These are phyloP conservation scores for Lipomyces sp. DNA, from an alignment of 805 yeast genomes.

Conservation along the genomic window DNA sequence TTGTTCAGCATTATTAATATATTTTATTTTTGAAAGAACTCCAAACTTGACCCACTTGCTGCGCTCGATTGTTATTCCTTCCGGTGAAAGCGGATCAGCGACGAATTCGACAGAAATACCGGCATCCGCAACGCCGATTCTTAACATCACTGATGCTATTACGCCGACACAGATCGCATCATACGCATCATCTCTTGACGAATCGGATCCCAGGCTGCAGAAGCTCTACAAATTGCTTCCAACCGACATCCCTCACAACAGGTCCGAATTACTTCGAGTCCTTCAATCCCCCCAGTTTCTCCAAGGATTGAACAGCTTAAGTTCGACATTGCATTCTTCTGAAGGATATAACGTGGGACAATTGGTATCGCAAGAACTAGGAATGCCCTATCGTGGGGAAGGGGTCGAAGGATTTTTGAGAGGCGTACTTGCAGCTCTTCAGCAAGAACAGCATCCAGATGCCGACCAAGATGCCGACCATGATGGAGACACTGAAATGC, in stretches of 20 bases:
- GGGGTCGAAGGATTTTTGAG: constrained; percentile 57
- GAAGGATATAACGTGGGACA: constrained; percentile 53
- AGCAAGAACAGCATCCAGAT: constrained; percentile 8
- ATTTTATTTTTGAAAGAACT: constrained; percentile 15
- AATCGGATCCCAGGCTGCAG: constrained; percentile 45
- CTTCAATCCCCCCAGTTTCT: constrained; percentile 57
- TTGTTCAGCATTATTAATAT: constrained; percentile 21
- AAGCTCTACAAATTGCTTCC: constrained; percentile 52
- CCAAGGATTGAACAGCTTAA: constrained; percentile 51
- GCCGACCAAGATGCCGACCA: neutral
- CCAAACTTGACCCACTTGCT: constrained; percentile 23
- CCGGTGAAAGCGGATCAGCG: constrained; percentile 7
- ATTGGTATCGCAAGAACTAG: constrained; percentile 55
- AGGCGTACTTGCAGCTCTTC: constrained; percentile 47
- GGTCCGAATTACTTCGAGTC: constrained; percentile 50
- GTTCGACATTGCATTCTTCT: constrained; percentile 49
- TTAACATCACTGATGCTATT: constrained; percentile 29
- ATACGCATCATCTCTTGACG: constrained; percentile 20
- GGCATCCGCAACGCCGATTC: constrained; percentile 20
- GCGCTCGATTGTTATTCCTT: constrained; percentile 31
- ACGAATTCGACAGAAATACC: constrained; percentile 1
- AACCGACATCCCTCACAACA: constrained; percentile 47
- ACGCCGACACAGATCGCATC: constrained; percentile 19
- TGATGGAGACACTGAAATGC: constrained; percentile 1
- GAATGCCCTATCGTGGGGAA: constrained; percentile 59